Evolutionary conservation across 768 basidiomycete species (phyloP), one percentile per base, ranked within the genome.

Genomic region (Scleroderma citrinum): DNA sequence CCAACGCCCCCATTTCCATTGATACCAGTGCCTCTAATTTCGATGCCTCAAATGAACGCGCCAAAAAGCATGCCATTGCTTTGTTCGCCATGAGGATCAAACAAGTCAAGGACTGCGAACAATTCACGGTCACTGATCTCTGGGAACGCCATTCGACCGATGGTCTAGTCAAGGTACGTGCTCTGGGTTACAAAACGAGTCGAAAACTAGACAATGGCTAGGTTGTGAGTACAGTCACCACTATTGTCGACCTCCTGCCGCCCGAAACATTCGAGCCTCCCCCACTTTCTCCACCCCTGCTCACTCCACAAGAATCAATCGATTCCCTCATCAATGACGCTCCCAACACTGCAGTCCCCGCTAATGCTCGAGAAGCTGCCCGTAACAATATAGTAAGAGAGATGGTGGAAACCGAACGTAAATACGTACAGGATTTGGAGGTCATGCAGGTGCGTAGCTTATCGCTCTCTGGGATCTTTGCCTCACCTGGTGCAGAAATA

Each of bases 371-470:
- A 48, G 83, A 88, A 53, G 72, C 77, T 2, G 82, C 83, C 19
- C 76, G 88, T 47, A 82, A 81, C 65, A 86, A 87, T 55, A 86
- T 87, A 52, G 78, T 93, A 51, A 78, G 80, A 60, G 96, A 99
- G 69, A 82, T 97, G 57, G 80, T 98, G 42, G 88, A 91, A 67
- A 97, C 92, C 0, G 96, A 99, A 67, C 83, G 91, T 57, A 92
- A 92, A 70, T 98, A 92, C 66, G 95, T 98, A 5, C 87, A 91
- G 67, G 96, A 98, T 70, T 74, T 99, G 55, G 93, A 96, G 66
- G 83, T 92, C 60, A 88, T 98, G 77, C 93, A 95, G 80, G 93
- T 92, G 56, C 60, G 83, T 63, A 26, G 51, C 47, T 34, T 59
- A 7, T 11, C 26, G 3, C 5, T 12, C 40, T 10, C 48, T 48